phyloP scores from a whole-genome alignment of 257 asterid species.

The Fraxinus anomala region DNA sequence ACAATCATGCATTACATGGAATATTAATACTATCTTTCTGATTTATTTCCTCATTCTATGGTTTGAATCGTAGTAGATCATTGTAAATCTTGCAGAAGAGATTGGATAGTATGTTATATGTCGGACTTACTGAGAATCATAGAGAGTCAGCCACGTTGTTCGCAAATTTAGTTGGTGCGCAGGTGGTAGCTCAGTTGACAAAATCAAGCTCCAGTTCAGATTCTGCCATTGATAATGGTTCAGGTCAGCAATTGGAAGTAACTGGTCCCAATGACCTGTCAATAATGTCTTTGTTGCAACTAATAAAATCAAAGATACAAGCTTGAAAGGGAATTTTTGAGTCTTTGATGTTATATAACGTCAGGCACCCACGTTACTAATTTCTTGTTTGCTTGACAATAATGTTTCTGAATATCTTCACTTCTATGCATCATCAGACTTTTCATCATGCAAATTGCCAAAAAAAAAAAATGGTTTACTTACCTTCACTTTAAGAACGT shows the following conservation, averaged over 20 bases:
- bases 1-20: conserved; percentile 11
- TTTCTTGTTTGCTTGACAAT: not conserved
- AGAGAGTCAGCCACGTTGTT: conserved; percentile 87
- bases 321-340: not conserved
- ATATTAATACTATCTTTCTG: conserved; percentile 15
- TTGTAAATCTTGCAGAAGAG: conserved; percentile 80
- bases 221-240: conserved; percentile 33
- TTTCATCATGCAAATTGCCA: not conserved
- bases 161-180: conserved; percentile 89
- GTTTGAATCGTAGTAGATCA: conserved; percentile 38
- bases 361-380: not conserved
- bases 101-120: conserved; percentile 82
- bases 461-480: not conserved
- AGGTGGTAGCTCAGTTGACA: conserved; percentile 73
- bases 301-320: not conserved
- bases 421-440: not conserved
- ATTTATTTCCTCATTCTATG: conserved; percentile 23
- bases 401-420: not conserved
- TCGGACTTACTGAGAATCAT: conserved; percentile 94
- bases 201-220: conserved; percentile 42
- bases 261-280: not conserved
- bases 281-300: not conserved
- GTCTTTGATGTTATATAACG: not conserved
- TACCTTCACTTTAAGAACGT: not conserved
- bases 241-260: conserved; percentile 47